Conservation (phyloP, 2,329 filamentous ascomycete species). For the Didymella pomorum region DNA sequence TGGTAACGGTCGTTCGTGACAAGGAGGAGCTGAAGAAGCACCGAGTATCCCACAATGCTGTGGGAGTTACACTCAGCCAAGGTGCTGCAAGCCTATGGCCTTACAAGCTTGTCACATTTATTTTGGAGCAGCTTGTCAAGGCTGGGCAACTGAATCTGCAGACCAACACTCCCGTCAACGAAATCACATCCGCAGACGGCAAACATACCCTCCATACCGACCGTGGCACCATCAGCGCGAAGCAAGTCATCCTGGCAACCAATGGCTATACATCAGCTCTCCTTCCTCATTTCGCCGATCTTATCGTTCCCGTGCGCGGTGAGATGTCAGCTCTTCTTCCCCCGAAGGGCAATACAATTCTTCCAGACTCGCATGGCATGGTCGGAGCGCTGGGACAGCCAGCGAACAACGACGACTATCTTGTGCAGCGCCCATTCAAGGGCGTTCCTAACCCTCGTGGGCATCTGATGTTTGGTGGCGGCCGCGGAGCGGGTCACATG, state of each 20-base stretch:
- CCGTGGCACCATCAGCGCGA: slow-evolving; percentile 71
- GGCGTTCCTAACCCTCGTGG: slow-evolving; percentile 54
- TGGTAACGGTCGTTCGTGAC: slow-evolving; percentile 52
- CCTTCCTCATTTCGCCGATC: slow-evolving; percentile 70
- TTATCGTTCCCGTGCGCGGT: slow-evolving; percentile 80
- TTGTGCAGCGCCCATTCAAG: slow-evolving; percentile 70
- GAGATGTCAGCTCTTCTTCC: slow-evolving; percentile 74
- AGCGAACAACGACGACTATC: slow-evolving; percentile 71
- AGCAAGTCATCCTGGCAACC: slow-evolving; percentile 76
- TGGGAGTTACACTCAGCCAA: slow-evolving; percentile 70
- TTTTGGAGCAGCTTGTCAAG: slow-evolving; percentile 68
- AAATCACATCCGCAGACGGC: slow-evolving; percentile 37
- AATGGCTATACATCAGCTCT: slow-evolving; percentile 85
- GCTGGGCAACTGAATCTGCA: slow-evolving; percentile 71
- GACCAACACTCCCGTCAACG: slow-evolving; percentile 71
- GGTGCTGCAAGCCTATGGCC: slow-evolving; percentile 78
- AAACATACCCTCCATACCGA: slow-evolving; percentile 71
- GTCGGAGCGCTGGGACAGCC: slow-evolving; percentile 59
- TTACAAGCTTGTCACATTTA: slow-evolving; percentile 80
- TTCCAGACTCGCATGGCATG: slow-evolving; percentile 72
- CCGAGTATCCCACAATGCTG: slow-evolving; percentile 56
- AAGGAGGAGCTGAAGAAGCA: slow-evolving; percentile 60
- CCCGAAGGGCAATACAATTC: slow-evolving; percentile 54
- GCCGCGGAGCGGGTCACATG: slow-evolving; percentile 60
- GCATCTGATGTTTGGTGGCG: slow-evolving; percentile 76